phyloP scores from a whole-genome alignment of 169 alveolate genomes.

The Plasmodium falciparum region DNA sequence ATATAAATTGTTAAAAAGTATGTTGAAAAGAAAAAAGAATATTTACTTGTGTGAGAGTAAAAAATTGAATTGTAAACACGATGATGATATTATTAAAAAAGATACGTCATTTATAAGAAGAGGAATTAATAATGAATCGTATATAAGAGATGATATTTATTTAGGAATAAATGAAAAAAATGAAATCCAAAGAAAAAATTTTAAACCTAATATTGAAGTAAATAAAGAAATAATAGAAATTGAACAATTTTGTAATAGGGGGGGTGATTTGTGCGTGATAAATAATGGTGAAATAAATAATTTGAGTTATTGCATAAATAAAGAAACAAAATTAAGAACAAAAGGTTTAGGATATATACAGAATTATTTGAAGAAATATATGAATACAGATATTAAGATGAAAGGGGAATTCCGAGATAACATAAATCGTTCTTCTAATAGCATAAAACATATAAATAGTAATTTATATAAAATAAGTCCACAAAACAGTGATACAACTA shows the following conservation, averaged over 20 bases:
- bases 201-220: neutral
- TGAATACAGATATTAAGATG: neutral
- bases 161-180: neutral
- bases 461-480: no score
- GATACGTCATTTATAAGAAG: neutral
- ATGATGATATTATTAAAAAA: neutral
- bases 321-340: neutral
- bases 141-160: neutral
- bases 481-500: no score
- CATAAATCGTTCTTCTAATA: no score
- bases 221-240: neutral
- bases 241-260: neutral
- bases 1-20: conserved; percentile 37
- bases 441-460: no score
- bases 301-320: neutral
- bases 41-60: conserved; percentile 3
- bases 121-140: neutral
- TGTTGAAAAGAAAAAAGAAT: conserved; percentile 32
- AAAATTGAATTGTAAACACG: neutral
- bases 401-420: neutral
- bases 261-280: neutral
- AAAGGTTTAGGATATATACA: neutral
- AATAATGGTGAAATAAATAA: neutral
- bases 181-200: neutral
- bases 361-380: neutral